These are phyloP conservation scores for Suillus luteus DNA, from an alignment of 768 basidiomycete genomes.

Conservation along the genomic window DNA sequence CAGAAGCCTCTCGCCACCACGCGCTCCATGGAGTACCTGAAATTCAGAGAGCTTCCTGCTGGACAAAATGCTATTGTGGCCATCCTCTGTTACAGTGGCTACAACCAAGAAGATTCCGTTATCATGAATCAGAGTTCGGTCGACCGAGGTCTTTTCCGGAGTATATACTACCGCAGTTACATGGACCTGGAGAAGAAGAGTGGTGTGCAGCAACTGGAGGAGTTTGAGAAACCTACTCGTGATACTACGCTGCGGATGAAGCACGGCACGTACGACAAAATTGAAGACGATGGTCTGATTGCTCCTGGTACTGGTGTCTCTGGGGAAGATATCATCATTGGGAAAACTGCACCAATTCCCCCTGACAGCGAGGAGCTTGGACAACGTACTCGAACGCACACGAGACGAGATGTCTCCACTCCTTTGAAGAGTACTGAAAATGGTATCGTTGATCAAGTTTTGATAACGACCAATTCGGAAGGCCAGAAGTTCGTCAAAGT, in stretches of 20 bases:
- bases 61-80: slow-evolving; percentile 99
- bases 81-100: slow-evolving; percentile 97
- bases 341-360: slow-evolving; percentile 97
- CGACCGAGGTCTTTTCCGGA: slow-evolving; percentile 96
- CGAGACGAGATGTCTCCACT: slow-evolving; percentile 94
- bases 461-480: slow-evolving; percentile 94
- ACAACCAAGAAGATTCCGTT: slow-evolving; percentile 99
- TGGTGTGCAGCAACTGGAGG: slow-evolving; percentile 88
- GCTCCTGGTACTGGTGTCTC: slow-evolving; percentile 92
- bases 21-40: slow-evolving; percentile 98
- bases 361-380: slow-evolving; percentile 97
- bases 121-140: slow-evolving; percentile 99
- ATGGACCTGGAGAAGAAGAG: slow-evolving; percentile 99
- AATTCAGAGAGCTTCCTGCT: slow-evolving; percentile 97
- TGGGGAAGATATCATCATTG: slow-evolving; percentile 99
- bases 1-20: slow-evolving; percentile 99
- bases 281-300: slow-evolving; percentile 95
- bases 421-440: slow-evolving; percentile 98
- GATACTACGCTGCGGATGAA: slow-evolving; percentile 96
- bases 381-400: slow-evolving; percentile 91
- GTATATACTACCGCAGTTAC: slow-evolving; percentile 97
- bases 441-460: slow-evolving; percentile 96
- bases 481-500: slow-evolving; percentile 99
- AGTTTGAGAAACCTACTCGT: slow-evolving; percentile 94
- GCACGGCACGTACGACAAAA: slow-evolving; percentile 97